These are phyloP conservation scores for Nyssa sinensis DNA, from an alignment of 148 eudicot genomes.

Conservation along the genomic window DNA sequence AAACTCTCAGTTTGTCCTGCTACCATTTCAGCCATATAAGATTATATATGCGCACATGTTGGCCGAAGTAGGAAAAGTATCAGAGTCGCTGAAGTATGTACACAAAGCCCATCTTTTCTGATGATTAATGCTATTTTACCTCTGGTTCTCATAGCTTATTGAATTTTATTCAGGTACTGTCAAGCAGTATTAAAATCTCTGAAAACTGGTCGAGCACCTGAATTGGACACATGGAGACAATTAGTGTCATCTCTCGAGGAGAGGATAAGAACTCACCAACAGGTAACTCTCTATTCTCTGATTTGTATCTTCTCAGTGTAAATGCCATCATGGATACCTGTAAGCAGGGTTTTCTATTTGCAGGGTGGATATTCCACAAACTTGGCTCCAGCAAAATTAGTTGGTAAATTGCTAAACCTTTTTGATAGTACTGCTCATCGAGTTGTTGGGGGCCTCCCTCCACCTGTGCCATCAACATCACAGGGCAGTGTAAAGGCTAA, in stretches of 20 bases:
- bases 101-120: not conserved
- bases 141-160: constrained; percentile 24
- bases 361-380: constrained; percentile 82
- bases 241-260: constrained; percentile 79
- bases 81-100: constrained; percentile 84
- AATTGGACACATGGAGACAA: constrained; percentile 66
- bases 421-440: constrained; percentile 85
- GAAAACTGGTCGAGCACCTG: constrained; percentile 72
- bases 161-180: constrained; percentile 58
- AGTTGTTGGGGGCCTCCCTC: constrained; percentile 89
- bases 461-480: constrained; percentile 52
- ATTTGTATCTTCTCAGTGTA: not conserved
- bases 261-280: constrained; percentile 69
- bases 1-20: constrained; percentile 73
- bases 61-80: constrained; percentile 85
- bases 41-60: constrained; percentile 76
- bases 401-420: constrained; percentile 68
- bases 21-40: constrained; percentile 88
- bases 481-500: constrained; percentile 37
- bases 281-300: constrained; percentile 38
- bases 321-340: not conserved
- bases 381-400: constrained; percentile 69
- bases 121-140: constrained; percentile 6
- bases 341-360: constrained; percentile 15
- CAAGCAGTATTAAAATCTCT: constrained; percentile 65